Base-by-base conservation (phyloP, 2,329 filamentous ascomycete species). In the Periconia sp. region DNA sequence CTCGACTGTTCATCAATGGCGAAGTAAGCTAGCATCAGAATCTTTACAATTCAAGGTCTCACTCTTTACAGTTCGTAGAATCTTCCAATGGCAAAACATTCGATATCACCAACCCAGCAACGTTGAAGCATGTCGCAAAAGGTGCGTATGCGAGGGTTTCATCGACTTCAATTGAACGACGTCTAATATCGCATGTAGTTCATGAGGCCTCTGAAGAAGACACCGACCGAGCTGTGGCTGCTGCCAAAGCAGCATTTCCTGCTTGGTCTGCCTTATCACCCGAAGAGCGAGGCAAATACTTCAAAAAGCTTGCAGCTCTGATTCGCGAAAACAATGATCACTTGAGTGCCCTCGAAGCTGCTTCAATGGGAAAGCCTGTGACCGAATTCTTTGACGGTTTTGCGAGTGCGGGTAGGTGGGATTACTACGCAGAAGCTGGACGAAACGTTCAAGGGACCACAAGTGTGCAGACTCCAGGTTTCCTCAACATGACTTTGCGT, bases 331-430 rank as follows among this genome's bases (percentile, higher is more conserved):
- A 91, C 77, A 91, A 88, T 85, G 89, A 92, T 71, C 83, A 90
- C 18, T 76, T 94, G 59, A 90, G 89, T 10, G 88, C 89, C 10
- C 90, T 88, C 74, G 93, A 93, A 74, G 92, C 89, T 15, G 81
- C 91, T 45, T 90, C 92, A 75, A 90, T 93, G 79, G 90, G 90
- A 70, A 92, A 92, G 81, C 92, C 90, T 0, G 85, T 92, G 68
- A 86, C 86, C 46, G 87, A 91, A 70, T 90, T 89, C 50, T 87
- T 82, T 74, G 90, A 90, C 45, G 90, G 91, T 67, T 88, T 92
- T 27, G 82, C 91, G 41, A 82, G 89, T 61, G 90, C 90, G 40
- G 79, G 92, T 50, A 90, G 92, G 77, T 90, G 92, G 42, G 90
- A 91, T 87, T 50, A 88, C 87, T 15, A 89, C 88, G 71, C 84